These are phyloP conservation scores for Suhomyces bolitotheri DNA, from an alignment of 1,139 yeast genomes.

Conservation along the genomic window DNA sequence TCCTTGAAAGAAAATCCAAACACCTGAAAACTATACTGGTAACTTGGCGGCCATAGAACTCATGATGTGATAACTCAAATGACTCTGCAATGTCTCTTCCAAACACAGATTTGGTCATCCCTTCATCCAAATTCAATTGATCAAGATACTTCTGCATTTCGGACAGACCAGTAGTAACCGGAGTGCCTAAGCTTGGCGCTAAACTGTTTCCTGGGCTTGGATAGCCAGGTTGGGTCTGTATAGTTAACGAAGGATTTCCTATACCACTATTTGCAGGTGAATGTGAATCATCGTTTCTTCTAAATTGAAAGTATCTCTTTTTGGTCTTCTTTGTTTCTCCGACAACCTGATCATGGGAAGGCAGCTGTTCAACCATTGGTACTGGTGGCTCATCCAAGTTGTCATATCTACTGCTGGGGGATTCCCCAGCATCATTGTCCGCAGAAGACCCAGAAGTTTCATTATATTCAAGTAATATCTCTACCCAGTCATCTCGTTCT, in stretches of 20 bases:
- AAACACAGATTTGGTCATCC: conserved; percentile 49
- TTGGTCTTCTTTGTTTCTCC: conserved; percentile 37
- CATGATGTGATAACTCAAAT: conserved; percentile 49
- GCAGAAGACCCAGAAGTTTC: conserved; percentile 9
- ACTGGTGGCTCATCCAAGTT: conserved; percentile 8
- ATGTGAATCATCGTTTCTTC: conserved; percentile 27
- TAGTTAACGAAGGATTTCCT: not conserved
- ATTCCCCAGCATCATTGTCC: conserved; percentile 4
- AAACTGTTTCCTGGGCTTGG: not conserved
- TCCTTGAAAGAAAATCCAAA: conserved; percentile 62
- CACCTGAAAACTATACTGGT: conserved; percentile 84
- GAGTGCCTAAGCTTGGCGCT: conserved; percentile 1
- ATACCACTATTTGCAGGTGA: not conserved
- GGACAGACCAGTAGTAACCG: conserved; percentile 7
- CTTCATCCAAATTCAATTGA: conserved; percentile 41
- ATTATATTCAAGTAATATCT: conserved; percentile 52
- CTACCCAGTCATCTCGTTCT: conserved; percentile 81
- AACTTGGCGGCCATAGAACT: conserved; percentile 46
- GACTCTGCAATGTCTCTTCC: conserved; percentile 65
- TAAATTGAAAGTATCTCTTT: conserved; percentile 62
- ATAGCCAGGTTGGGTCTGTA: not conserved
- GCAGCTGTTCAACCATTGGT: conserved; percentile 5
- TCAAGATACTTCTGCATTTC: conserved; percentile 40
- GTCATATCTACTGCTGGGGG: conserved; percentile 8
- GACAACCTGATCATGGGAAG: conserved; percentile 5